Evolutionary conservation across 176 grass and related monocot genomes (phyloP), one percentile per base, ranked within the genome.

Genomic region (Dendrocalamus sinicus): DNA sequence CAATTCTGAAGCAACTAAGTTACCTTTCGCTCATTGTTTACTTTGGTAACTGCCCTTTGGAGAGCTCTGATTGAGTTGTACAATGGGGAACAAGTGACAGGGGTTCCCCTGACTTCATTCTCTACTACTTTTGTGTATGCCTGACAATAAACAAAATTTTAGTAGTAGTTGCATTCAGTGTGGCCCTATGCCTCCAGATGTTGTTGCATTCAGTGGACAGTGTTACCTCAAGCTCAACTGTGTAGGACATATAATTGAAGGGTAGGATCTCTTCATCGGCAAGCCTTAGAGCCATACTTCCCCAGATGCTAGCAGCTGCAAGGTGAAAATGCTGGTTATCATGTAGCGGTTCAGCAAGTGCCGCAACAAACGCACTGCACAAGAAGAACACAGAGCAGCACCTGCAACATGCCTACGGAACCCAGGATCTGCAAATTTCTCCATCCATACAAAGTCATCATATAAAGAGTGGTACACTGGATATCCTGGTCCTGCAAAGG

Each of bases 391-490:
- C 1, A 55, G 43, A 57, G 32, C 54, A 41, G 37, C 74, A 97
- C 91, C 92, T 93, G 95, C 92, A 39, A 91, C 86, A 84, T 97
- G 91, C 81, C 89, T 93, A 61, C 70, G 87, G 82, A 97, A 97
- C 60, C 88, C 81, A 48, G 95, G 95, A 79, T 97, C 92, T 63
- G 82, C 95, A 32, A 93, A 97, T 88, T 97, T 97, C 68, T 81
- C 89, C 92, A 97, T 93, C 95, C 95, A 97, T 11, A 93, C 39
- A 2, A 88, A 95, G 62, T 93, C 95, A 80, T 97, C 95, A 55
- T 93, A 97, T n/a, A 97, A 43, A 45, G 95, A 91, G 66, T 97
- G 95, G 70, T 97, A 95, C 76, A 95, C 92, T 0, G 92, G 95
- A 71, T 95, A 93, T 58, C 87, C 92, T 55, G 87, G 83, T 47